phyloP scores from a whole-genome alignment of 208 protist species.

The Endotrypanum monterogeii region DNA sequence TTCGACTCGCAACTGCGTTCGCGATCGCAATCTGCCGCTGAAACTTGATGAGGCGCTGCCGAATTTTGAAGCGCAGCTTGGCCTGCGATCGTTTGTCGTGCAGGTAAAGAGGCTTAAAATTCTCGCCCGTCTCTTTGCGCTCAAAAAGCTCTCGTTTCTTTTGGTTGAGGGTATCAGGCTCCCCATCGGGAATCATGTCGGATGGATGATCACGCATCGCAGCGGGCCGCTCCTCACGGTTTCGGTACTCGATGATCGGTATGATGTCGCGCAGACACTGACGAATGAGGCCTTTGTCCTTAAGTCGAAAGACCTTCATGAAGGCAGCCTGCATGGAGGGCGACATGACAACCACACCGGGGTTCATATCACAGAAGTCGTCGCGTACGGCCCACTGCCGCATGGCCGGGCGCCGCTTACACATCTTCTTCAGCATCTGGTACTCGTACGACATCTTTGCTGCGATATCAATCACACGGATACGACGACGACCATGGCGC shows the following conservation, averaged over 20 bases:
- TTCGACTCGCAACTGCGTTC: conserved; percentile 79
- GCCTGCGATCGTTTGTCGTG: conserved; percentile 82
- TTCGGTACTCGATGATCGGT: conserved; percentile 89
- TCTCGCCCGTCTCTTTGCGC: conserved; percentile 72
- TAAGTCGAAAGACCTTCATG: conserved; percentile 89
- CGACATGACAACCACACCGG: conserved; percentile 88
- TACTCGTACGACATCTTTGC: conserved; percentile 94
- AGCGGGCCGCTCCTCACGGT: conserved; percentile 65
- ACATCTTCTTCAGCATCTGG: conserved; percentile 90
- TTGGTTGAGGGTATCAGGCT: conserved; percentile 88
- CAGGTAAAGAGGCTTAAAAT: conserved; percentile 65
- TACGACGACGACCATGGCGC: conserved; percentile 73
- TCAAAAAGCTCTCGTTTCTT: conserved; percentile 90
- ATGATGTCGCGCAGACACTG: conserved; percentile 86
- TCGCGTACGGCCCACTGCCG: conserved; percentile 87
- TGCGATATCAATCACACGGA: conserved; percentile 87
- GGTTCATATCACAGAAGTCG: conserved; percentile 87
- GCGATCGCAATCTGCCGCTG: conserved; percentile 82
- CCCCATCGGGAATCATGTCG: conserved; percentile 82
- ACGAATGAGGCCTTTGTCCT: conserved; percentile 85
- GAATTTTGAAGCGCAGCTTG: conserved; percentile 84
- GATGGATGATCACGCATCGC: conserved; percentile 46
- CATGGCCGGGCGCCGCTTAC: conserved; percentile 78
- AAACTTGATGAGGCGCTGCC: conserved; percentile 85
- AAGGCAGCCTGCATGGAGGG: conserved; percentile 90